Conservation (phyloP, 805 yeast species). For the Saccharomyces paradoxus region DNA sequence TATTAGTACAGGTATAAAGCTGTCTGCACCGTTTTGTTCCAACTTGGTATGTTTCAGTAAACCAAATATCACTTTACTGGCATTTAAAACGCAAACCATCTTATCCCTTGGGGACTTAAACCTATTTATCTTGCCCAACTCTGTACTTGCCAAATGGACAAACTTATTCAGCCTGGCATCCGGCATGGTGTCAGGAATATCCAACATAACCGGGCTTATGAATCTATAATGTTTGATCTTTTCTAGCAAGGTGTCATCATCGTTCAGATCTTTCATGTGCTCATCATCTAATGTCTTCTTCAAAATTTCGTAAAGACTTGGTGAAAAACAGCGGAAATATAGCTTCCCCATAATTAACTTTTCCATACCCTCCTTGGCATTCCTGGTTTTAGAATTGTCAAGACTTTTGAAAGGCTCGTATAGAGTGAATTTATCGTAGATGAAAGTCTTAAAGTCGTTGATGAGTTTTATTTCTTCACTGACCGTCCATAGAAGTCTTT, state of each 20-base stretch:
- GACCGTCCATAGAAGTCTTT: slow-evolving; percentile 59
- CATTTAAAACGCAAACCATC: slow-evolving; percentile 79
- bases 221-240: slow-evolving; percentile 61
- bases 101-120: slow-evolving; percentile 94
- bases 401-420: slow-evolving; percentile 70
- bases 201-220: slow-evolving; percentile 69
- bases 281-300: slow-evolving; percentile 39
- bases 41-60: slow-evolving; percentile 58
- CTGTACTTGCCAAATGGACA: slow-evolving; percentile 59
- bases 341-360: slow-evolving; percentile 84
- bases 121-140: slow-evolving; percentile 66
- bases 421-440: slow-evolving; percentile 49
- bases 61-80: slow-evolving; percentile 89
- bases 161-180: slow-evolving; percentile 41
- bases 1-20: slow-evolving; percentile 83
- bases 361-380: slow-evolving; percentile 86
- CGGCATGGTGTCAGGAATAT: slow-evolving; percentile 49
- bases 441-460: slow-evolving; percentile 66
- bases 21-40: slow-evolving; percentile 80
- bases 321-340: slow-evolving; percentile 72
- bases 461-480: slow-evolving; percentile 73
- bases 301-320: slow-evolving; percentile 31
- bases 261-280: slow-evolving; percentile 53
- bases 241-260: slow-evolving; percentile 45
- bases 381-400: slow-evolving; percentile 51